Conservation (phyloP, 495 filamentous ascomycete genomes). For the Lophium mytilinum region DNA sequence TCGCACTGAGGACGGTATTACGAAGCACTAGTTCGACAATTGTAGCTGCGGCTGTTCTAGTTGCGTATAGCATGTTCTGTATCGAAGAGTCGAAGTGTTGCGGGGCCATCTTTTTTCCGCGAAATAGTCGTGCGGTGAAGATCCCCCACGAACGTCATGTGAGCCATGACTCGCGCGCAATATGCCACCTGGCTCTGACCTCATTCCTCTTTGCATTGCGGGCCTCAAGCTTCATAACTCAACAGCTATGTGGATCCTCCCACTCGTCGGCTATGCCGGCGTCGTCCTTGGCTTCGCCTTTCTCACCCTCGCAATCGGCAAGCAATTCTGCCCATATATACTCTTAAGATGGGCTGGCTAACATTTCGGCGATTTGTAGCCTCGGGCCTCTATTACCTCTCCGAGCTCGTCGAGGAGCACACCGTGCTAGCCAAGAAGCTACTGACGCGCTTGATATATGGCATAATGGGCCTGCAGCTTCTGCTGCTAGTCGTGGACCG, state of each 20-base stretch:
- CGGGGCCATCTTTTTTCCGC: not conserved
- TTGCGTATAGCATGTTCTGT: too few relatives aligned
- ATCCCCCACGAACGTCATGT: too few relatives aligned
- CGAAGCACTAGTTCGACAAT: too few relatives aligned
- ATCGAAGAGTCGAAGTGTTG: too few relatives aligned
- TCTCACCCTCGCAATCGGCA: slow-evolving; percentile 89
- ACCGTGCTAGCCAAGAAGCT: slow-evolving; percentile 84
- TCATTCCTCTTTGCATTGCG: slow-evolving; percentile 4
- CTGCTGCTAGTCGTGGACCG: slow-evolving; percentile 73
- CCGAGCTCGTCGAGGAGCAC: slow-evolving; percentile 95
- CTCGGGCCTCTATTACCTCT: slow-evolving; percentile 95
- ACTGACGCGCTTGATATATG: slow-evolving; percentile 77
- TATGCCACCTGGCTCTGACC: slow-evolving; percentile 4
- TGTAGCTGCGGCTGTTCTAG: too few relatives aligned
- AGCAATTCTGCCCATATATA: not conserved
- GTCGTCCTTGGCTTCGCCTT: slow-evolving; percentile 84
- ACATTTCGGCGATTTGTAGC: slow-evolving; percentile 42
- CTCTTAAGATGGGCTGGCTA: not conserved
- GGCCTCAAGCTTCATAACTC: not conserved
- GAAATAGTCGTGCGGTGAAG: too few relatives aligned
- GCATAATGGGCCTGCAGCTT: slow-evolving; percentile 64
- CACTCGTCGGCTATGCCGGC: slow-evolving; percentile 81
- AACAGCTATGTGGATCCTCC: slow-evolving; percentile 78
- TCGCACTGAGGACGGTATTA: too few relatives aligned
- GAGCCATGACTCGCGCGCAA: too few relatives aligned